Conservation (phyloP, 306 rosid genomes). For the Inga laurina region DNA sequence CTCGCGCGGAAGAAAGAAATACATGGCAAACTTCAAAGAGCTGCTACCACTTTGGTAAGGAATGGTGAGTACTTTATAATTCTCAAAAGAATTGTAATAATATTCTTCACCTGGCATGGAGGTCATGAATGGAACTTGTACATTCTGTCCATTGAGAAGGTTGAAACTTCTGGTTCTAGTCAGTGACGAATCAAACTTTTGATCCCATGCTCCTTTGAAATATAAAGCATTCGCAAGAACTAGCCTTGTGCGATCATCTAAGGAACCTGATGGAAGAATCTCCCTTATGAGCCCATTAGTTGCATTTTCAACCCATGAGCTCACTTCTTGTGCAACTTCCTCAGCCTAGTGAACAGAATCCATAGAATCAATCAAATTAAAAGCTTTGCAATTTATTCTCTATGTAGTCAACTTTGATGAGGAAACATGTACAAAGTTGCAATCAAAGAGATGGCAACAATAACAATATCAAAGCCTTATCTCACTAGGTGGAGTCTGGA, state of each 20-base stretch:
- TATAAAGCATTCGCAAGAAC: slow-evolving; percentile 36
- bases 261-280: neutral
- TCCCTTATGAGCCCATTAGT: neutral
- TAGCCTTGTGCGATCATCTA: neutral
- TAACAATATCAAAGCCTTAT: too few relatives aligned
- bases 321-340: neutral
- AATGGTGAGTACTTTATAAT: slow-evolving; percentile 25
- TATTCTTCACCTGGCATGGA: neutral
- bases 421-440: neutral
- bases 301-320: neutral
- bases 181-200: neutral
- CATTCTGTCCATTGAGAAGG: slow-evolving; percentile 20
- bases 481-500: too few relatives aligned
- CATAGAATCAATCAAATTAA: neutral
- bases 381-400: too few relatives aligned
- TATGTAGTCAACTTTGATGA: too few relatives aligned
- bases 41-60: slow-evolving; percentile 12
- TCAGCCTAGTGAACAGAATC: neutral
- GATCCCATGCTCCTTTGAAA: slow-evolving; percentile 36
- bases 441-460: neutral
- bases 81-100: neutral
- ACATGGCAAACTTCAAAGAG: slow-evolving; percentile 14
- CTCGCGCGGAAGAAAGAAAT: slow-evolving; percentile 35
- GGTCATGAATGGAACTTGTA: slow-evolving; percentile 36
- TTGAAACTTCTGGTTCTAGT: slow-evolving; percentile 6